Conservation (phyloP, 1,284 basidiomycete species). For the Singerocomus inundabilis region DNA sequence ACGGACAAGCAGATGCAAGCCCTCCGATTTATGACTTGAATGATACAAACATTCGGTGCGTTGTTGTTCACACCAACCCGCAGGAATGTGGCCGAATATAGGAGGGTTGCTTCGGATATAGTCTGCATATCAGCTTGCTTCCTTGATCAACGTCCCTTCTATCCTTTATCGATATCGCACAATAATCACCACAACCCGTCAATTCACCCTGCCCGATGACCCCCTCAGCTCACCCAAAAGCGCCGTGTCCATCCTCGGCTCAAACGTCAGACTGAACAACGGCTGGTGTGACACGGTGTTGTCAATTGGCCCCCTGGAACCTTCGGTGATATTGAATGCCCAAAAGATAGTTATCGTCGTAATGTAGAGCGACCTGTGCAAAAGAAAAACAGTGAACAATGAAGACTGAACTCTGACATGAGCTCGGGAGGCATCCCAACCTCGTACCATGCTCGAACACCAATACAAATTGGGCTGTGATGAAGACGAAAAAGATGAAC, state of each 20-base stretch:
- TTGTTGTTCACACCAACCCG: background rate
- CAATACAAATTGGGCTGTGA: background rate
- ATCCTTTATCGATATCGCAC: too few relatives aligned
- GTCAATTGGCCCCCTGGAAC: constrained; percentile 52
- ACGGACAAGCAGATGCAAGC: background rate
- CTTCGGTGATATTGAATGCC: constrained; percentile 52
- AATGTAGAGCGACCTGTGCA: constrained; percentile 51
- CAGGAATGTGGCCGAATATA: background rate
- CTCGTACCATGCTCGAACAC: too few relatives aligned
- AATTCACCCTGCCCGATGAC: background rate
- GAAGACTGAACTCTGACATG: background rate
- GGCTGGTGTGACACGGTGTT: constrained; percentile 55
- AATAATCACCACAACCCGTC: too few relatives aligned
- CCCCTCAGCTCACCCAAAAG: constrained; percentile 12
- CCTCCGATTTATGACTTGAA: background rate
- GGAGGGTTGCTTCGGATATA: constrained; percentile 6
- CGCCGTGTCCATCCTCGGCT: constrained; percentile 34
- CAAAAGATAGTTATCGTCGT: constrained; percentile 59
- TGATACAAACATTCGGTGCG: background rate
- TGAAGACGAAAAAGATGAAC: constrained; percentile 9
- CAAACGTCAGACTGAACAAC: constrained; percentile 53
- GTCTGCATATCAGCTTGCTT: too few relatives aligned
- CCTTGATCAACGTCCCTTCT: too few relatives aligned
- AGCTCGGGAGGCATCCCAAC: too few relatives aligned
- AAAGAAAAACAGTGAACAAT: too few relatives aligned